A percentile compares a stretch with the other conserved stretches of the same genome.
phyloP scores from a whole-genome alignment of 2,329 filamentous ascomycete species.

The Orbilia ellipsospora region DNA sequence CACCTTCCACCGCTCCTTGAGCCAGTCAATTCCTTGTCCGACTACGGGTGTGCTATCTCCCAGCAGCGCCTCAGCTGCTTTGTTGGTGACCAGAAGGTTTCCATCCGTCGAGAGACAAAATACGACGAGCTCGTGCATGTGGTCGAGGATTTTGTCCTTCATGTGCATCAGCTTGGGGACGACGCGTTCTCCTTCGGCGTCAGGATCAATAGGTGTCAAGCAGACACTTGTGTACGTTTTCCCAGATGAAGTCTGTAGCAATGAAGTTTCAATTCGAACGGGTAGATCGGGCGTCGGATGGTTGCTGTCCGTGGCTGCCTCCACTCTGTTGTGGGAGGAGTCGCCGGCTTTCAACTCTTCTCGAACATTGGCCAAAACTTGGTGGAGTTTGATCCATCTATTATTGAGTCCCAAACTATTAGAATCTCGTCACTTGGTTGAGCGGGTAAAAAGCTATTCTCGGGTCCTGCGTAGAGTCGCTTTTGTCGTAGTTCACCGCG shows the following conservation, averaged over 20 bases:
- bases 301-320: conserved; percentile 21
- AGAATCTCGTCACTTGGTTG: conserved; percentile 15
- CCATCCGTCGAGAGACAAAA: conserved; percentile 51
- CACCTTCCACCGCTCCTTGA: conserved; percentile 52
- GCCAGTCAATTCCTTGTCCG: conserved; percentile 50
- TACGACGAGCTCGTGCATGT: conserved; percentile 51
- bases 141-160: conserved; percentile 53
- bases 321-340: conserved; percentile 35
- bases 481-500: conserved; percentile 17
- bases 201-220: conserved; percentile 17
- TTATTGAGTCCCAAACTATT: conserved; percentile 16
- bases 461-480: not conserved
- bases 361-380: conserved; percentile 44
- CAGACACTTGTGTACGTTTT: conserved; percentile 38
- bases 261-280: conserved; percentile 44
- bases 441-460: too few relatives aligned
- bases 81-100: conserved; percentile 50
- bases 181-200: conserved; percentile 15
- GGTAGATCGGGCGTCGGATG: conserved; percentile 29
- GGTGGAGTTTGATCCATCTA: conserved; percentile 50
- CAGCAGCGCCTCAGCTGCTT: conserved; percentile 45
- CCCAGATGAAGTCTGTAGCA: conserved; percentile 38
- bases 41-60: conserved; percentile 51
- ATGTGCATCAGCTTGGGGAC: conserved; percentile 49
- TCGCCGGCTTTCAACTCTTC: conserved; percentile 38